These are phyloP conservation scores for Colletotrichum paranaense DNA, from an alignment of 2,329 filamentous ascomycete genomes.

Conservation along the genomic window DNA sequence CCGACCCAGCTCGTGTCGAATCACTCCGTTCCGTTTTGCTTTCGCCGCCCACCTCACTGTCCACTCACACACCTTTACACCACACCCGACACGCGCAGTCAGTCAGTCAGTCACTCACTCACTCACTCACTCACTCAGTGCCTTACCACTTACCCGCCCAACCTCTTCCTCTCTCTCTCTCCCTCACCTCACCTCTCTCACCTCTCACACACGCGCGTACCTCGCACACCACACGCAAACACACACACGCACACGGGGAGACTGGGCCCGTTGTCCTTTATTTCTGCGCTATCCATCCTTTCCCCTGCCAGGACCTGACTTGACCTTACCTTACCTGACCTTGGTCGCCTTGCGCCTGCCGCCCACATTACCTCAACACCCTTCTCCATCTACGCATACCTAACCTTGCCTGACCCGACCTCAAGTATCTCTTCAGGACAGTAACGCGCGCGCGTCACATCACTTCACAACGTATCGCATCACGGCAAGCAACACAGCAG, in stretches of 20 bases:
- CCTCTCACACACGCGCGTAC: not conserved
- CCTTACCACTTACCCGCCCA: not conserved
- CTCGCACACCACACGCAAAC: too few relatives aligned
- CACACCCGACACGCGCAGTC: not conserved
- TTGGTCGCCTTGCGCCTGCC: not conserved
- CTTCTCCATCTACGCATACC: not conserved
- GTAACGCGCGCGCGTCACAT: slow-evolving; percentile 31
- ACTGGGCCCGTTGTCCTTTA: not conserved
- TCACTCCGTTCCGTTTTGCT: not conserved
- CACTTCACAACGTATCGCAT: slow-evolving; percentile 23
- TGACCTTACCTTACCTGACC: not conserved
- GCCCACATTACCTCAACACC: not conserved
- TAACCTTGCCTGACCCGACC: slow-evolving; percentile 6
- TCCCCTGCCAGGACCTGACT: not conserved
- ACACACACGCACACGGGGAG: not conserved
- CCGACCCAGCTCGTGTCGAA: not conserved
- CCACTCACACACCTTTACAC: not conserved
- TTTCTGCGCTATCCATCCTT: not conserved
- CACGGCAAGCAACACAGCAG: slow-evolving; percentile 12
- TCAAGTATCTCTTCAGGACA: slow-evolving; percentile 17
- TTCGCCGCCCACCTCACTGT: not conserved
- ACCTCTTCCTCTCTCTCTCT: too few relatives aligned
- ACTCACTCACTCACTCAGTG: not conserved
- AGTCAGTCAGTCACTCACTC: too few relatives aligned
- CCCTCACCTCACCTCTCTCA: not conserved